Base-by-base conservation (phyloP, 768 basidiomycete genomes). In the Ramaria sp. region DNA sequence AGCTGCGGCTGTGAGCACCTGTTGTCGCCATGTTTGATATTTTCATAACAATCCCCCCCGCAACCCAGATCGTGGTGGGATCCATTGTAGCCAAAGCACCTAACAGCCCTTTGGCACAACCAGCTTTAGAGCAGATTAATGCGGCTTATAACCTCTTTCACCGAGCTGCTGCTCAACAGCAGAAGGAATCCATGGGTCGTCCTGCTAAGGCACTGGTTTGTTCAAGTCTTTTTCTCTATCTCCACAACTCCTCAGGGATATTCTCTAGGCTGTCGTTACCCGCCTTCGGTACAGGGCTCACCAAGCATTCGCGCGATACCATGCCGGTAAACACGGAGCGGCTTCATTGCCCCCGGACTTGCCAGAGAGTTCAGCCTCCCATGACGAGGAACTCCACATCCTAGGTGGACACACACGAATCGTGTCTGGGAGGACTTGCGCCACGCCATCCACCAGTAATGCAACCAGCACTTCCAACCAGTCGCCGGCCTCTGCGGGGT, bases 381-480 rank as follows among this genome's bases (percentile, higher is more conserved):
- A 55, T 27, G 55, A 56, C 18, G 58, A 56, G 18, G 58, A 41
- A n/a, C 51, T 56, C 6, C 54, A 50, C n/a, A 57, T 59, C 28
- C 30, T 56, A 1, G 55, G 48, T 28, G 58, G 56, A 5, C 39
- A 45, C 24, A 56, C 58, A 5, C 50, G 55, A 0, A 42, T 58
- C 16, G 53, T 55, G 3, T 34, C 39, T 16, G 53, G 44, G 12
- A 18, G 44, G 22, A 5, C 53, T 2, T 45, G 43, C 1, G 13
- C 38, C 13, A 52, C 38, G 12, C 51, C 51, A 10, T 52, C 51
- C 7, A 28, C 20, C 3, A 32, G 51, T 2, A 48, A 48, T 12
- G 42, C 51, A 5, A 28, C 20, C 3, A 32, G 51, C 1, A 48
- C 34, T 12, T 45, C 53, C 1, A 48, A 43, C 0, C 53, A 55